These are phyloP conservation scores for Gnomoniopsis sp. DNA, from an alignment of 2,329 filamentous ascomycete genomes.

Conservation along the genomic window DNA sequence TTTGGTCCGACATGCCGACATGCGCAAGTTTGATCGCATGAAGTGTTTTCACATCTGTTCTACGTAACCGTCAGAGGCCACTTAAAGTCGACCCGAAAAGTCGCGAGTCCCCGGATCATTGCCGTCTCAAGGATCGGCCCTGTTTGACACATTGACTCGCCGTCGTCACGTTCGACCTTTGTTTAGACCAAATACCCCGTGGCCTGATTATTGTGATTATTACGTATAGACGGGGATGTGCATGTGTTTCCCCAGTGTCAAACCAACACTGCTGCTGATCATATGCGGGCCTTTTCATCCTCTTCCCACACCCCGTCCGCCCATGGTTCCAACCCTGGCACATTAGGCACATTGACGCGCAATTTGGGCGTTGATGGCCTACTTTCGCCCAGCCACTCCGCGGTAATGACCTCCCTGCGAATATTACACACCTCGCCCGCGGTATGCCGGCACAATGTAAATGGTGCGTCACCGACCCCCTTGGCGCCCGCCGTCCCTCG, in stretches of 20 bases:
- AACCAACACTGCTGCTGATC: too few species aligned
- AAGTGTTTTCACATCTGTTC: neutral
- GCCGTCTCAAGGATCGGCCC: neutral
- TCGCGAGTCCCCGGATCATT: neutral
- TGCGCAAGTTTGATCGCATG: too few species aligned
- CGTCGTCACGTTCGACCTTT: too few species aligned
- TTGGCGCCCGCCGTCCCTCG: neutral
- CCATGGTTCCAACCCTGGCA: slow-evolving; percentile 12
- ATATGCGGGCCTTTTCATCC: neutral
- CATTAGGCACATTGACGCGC: slow-evolving; percentile 7
- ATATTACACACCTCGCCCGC: slow-evolving; percentile 16
- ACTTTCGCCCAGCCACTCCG: slow-evolving; percentile 14
- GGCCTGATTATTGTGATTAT: neutral
- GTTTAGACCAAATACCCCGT: too few species aligned
- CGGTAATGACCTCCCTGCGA: slow-evolving; percentile 16
- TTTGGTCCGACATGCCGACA: too few species aligned
- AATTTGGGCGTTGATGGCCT: slow-evolving; percentile 12
- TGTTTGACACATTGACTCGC: neutral
- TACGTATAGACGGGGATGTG: neutral
- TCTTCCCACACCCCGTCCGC: slow-evolving; percentile 8
- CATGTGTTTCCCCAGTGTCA: too few species aligned
- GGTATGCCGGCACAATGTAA: slow-evolving; percentile 16
- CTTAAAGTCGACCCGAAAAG: neutral
- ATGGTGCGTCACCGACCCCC: neutral
- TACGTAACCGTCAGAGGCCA: neutral